Conservation (phyloP, 23 red algal genomes). For the Gracilariopsis chorda region DNA sequence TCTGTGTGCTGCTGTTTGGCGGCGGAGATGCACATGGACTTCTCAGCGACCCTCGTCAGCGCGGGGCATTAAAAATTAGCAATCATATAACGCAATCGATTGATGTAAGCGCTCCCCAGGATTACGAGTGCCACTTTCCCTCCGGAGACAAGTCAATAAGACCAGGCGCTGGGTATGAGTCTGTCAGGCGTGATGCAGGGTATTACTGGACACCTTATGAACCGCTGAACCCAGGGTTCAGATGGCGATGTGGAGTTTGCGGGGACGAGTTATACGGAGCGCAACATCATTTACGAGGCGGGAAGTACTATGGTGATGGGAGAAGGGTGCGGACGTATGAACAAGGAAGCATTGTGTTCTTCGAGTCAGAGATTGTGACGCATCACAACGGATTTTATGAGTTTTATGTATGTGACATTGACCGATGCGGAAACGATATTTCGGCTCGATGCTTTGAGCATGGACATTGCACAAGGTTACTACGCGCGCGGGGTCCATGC, state of each 20-base stretch:
- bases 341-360: conserved; percentile 31
- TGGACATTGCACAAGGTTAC: conserved; percentile 26
- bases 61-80: background rate
- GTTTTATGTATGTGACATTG: conserved; percentile 68
- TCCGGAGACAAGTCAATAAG: conserved; percentile 28
- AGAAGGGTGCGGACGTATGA: conserved; percentile 28
- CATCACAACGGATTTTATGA: conserved; percentile 69
- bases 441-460: conserved; percentile 34
- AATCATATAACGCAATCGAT: conserved; percentile 20
- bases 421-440: conserved; percentile 53
- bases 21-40: background rate
- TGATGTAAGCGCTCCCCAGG: background rate
- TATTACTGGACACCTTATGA: conserved; percentile 60
- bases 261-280: conserved; percentile 30
- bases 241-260: conserved; percentile 58
- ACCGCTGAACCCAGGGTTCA: background rate
- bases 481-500: conserved; percentile 27
- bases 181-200: conserved; percentile 2
- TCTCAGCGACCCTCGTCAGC: background rate
- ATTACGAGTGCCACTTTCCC: conserved; percentile 46
- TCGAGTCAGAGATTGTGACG: conserved; percentile 66
- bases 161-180: conserved; percentile 40
- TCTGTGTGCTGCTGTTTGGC: background rate
- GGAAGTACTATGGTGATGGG: conserved; percentile 40
- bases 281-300: conserved; percentile 54